phyloP scores from a whole-genome alignment of 2,329 filamentous ascomycete species.

The Epichloe festucae region DNA sequence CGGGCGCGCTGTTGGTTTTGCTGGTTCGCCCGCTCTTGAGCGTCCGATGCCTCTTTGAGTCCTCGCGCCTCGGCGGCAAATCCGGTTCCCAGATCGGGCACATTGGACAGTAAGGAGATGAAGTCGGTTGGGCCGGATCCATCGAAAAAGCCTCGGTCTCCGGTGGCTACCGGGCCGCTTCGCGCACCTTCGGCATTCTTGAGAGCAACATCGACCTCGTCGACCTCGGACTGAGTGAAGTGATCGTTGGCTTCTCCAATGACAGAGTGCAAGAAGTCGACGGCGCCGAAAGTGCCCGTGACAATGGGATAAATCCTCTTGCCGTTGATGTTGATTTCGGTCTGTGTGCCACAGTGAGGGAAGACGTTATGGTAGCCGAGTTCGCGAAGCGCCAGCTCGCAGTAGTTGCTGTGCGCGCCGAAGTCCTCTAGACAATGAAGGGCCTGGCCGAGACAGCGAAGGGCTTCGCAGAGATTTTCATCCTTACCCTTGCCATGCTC shows the following conservation, averaged over 20 bases:
- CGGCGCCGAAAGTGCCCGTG: constrained; percentile 62
- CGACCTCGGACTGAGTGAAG: constrained; percentile 74
- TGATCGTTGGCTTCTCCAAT: constrained; percentile 67
- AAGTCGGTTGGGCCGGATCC: constrained; percentile 41
- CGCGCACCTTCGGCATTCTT: constrained; percentile 48
- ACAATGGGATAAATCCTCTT: constrained; percentile 61
- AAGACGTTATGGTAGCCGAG: constrained; percentile 73
- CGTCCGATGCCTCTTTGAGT: constrained; percentile 47
- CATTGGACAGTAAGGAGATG: constrained; percentile 58
- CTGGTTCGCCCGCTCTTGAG: constrained; percentile 48
- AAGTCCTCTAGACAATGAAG: constrained; percentile 70
- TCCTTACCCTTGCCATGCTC: constrained; percentile 49
- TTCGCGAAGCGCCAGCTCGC: constrained; percentile 63
- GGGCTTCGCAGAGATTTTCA: constrained; percentile 66
- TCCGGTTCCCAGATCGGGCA: constrained; percentile 56
- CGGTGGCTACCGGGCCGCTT: constrained; percentile 20
- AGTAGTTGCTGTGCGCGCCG: constrained; percentile 74
- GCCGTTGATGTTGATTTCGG: constrained; percentile 51
- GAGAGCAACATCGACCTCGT: constrained; percentile 64
- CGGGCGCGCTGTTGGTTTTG: constrained; percentile 28
- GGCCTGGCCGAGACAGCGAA: constrained; percentile 63
- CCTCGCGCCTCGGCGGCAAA: constrained; percentile 54
- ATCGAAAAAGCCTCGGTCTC: constrained; percentile 30
- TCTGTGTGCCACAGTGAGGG: constrained; percentile 54
- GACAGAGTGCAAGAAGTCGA: constrained; percentile 75